Base-by-base conservation (phyloP, 495 filamentous ascomycete species). In the Aspergillus ellipticus region DNA sequence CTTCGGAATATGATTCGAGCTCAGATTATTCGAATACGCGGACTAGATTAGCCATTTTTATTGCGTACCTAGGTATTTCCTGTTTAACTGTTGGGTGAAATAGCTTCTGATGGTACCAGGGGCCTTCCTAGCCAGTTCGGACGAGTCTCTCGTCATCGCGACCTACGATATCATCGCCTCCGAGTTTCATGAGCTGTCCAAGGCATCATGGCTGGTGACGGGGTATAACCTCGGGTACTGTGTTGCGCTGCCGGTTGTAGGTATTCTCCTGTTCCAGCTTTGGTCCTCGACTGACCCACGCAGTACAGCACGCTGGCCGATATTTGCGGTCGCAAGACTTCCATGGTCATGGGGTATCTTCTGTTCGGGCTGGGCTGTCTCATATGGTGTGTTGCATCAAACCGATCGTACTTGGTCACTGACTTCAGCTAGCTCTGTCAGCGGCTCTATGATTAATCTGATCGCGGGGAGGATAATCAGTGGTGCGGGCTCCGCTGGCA, bases 201-300 rank as follows among this genome's bases (percentile, higher is more conserved):
- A 42, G 24, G 42, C 31, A 9, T 20, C 48, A 22, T 37, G 22
- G 37, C 39, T 57, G 48, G 16, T 57, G 5, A 57, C 48, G 9
- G 48, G 47, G 4, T 57, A 51, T 45, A 51, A 57, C 11, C 47
- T 57, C 0, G 54, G 54, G 1, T 57, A 57, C 33, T 57, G 48
- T 21, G 43, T 52, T 35, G 35, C 37, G 16, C 19, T 57, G 20
- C 55, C 55, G 13, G 26, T 57, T 35, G 55, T 57, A 45, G 6
- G 48, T 35, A 8, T 24, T 28, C 16, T 28, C 16, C n/a, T 49
- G 21, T 10, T 6, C 9, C 8, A 20, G 15, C 22, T 49, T 0
- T 29, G 5, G 16, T 19, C 4, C 5, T 11, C 4, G 1, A n/a
- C 15, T 55, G 46, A 42, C 51, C 7, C 15, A 29, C 2, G 19